Percentiles rank a stretch among this genome's conserved stretches.
Evolutionary conservation across 75 land plant genomes (phyloP).

Genomic region (Pinus taeda): DNA sequence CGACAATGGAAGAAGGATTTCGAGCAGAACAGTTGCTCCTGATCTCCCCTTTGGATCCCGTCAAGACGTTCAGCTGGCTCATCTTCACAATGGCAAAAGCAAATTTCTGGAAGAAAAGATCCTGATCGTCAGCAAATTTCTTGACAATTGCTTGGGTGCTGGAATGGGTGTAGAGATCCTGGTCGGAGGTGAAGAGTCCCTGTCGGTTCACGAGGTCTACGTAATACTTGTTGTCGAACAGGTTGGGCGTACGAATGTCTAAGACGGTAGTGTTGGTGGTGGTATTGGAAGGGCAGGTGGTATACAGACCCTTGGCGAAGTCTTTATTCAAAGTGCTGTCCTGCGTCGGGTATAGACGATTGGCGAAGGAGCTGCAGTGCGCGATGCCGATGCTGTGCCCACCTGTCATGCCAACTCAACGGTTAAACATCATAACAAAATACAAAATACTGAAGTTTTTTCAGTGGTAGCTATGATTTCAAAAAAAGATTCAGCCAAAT

Average conservation of each 20-base stretch:
- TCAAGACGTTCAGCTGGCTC: not conserved
- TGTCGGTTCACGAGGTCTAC: conserved; percentile 44
- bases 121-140: conserved; percentile 25
- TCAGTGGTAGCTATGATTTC: too few relatives aligned
- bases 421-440: not conserved
- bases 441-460: too few relatives aligned
- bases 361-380: not conserved
- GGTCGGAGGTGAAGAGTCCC: conserved; percentile 70
- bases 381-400: conserved; percentile 1
- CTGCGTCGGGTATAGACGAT: not conserved
- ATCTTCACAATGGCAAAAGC: not conserved
- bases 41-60: not conserved
- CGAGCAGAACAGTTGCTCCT: not conserved
- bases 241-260: conserved; percentile 42
- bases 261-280: not conserved
- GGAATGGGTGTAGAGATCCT: conserved; percentile 35
- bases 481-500: too few relatives aligned
- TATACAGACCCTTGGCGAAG: not conserved
- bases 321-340: not conserved
- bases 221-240: conserved; percentile 73
- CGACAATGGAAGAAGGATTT: not conserved
- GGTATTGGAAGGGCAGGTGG: not conserved
- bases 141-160: conserved; percentile 37
- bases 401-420: conserved; percentile 2
- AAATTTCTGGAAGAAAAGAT: not conserved